These are phyloP conservation scores for Citrullus amarus DNA, from an alignment of 306 rosid genomes.

Conservation along the genomic window DNA sequence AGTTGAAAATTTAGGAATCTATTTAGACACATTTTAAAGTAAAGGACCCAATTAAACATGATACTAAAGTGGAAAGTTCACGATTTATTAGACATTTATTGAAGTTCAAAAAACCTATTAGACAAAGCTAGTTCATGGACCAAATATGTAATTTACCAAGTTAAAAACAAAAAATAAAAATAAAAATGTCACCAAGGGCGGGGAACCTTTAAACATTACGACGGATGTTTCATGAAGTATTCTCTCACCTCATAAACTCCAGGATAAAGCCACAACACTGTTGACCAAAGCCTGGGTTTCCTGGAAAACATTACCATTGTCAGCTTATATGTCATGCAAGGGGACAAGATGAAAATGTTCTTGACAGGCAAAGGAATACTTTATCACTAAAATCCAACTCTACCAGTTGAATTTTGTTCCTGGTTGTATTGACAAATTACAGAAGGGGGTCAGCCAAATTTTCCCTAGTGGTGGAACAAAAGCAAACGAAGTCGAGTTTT, in stretches of 20 bases:
- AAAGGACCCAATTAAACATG: not conserved
- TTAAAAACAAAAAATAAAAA: not conserved
- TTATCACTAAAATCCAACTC: not conserved
- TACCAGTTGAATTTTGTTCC: not conserved
- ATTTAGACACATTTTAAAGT: not conserved
- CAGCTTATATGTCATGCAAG: constrained; percentile 13
- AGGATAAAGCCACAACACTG: constrained; percentile 84
- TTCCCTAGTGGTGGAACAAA: not conserved
- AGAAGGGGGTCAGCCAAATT: not conserved
- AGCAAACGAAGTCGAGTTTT: not conserved
- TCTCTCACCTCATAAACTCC: constrained; percentile 78
- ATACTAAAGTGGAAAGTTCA: not conserved
- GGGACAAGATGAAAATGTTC: not conserved
- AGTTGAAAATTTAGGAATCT: not conserved
- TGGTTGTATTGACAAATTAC: not conserved
- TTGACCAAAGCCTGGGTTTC: constrained; percentile 59
- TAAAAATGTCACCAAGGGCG: not conserved
- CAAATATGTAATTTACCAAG: not conserved
- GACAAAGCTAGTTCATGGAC: not conserved
- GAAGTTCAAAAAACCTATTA: not conserved
- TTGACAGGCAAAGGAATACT: not conserved
- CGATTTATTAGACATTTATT: not conserved
- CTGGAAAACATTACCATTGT: constrained; percentile 26
- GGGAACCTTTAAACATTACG: not conserved
- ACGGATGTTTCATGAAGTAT: constrained; percentile 14